A percentile compares a stretch with the other conserved stretches of the same genome.
These are phyloP conservation scores for Pyrenochaeta sp. DNA, from an alignment of 2,329 filamentous ascomycete genomes.

Conservation along the genomic window DNA sequence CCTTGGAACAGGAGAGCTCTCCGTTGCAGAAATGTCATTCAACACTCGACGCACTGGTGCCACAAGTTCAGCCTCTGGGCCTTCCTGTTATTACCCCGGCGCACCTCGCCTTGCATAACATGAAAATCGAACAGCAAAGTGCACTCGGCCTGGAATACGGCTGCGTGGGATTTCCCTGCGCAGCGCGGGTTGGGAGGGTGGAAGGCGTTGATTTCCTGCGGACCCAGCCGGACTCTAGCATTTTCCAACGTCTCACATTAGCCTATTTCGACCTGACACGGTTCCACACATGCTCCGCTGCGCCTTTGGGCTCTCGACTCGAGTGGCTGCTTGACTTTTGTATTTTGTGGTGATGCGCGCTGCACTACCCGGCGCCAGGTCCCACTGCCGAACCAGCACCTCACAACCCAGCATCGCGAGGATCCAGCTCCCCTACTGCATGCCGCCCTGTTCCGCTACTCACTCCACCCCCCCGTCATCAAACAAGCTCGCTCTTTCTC, in stretches of 20 bases:
- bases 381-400: slow-evolving; percentile 20
- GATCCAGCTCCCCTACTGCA: slow-evolving; percentile 11
- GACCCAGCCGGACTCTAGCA: slow-evolving; percentile 42
- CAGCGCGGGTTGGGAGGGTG: slow-evolving; percentile 1
- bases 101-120: slow-evolving; percentile 7
- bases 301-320: slow-evolving; percentile 16
- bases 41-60: slow-evolving; percentile 14
- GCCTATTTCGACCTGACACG: slow-evolving; percentile 46
- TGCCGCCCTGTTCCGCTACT: slow-evolving; percentile 6
- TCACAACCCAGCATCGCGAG: slow-evolving; percentile 14
- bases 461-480: slow-evolving; percentile 12
- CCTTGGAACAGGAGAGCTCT: slow-evolving; percentile 29
- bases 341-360: slow-evolving; percentile 17
- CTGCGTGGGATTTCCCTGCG: slow-evolving; percentile 2
- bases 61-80: slow-evolving; percentile 10
- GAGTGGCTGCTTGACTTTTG: slow-evolving; percentile 6
- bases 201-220: slow-evolving; percentile 24
- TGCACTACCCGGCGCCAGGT: slow-evolving; percentile 21
- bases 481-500: slow-evolving; percentile 13
- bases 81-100: slow-evolving; percentile 8
- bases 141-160: neutral
- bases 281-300: slow-evolving; percentile 28
- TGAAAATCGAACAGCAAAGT: slow-evolving; percentile 15
- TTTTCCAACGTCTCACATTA: slow-evolving; percentile 45
- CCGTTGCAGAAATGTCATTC: slow-evolving; percentile 18